Evolutionary conservation across 2,329 filamentous ascomycete genomes (phyloP).

Genomic region (Alternaria sp.): DNA sequence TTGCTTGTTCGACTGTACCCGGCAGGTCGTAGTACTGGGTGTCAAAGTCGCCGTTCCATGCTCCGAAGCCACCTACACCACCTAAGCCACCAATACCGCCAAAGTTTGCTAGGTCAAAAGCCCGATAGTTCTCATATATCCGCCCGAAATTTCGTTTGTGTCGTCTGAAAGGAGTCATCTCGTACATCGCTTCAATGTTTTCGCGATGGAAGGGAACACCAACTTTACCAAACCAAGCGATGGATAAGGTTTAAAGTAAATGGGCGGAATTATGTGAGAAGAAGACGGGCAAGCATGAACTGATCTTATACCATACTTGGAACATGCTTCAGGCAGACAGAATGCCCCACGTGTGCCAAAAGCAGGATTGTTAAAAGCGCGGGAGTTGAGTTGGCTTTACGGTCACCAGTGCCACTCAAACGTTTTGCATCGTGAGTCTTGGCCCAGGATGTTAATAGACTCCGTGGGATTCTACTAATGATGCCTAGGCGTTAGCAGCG

Average conservation of each 20-base stretch:
- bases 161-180: neutral
- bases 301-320: neutral
- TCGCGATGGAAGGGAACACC: too few relatives aligned
- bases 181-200: slow-evolving; percentile 10
- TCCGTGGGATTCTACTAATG: neutral
- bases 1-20: slow-evolving; percentile 26
- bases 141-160: neutral
- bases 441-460: neutral
- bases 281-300: neutral
- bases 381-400: slow-evolving; percentile 11
- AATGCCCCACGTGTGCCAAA: slow-evolving; percentile 3
- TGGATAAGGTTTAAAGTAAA: neutral
- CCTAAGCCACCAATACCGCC: neutral
- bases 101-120: slow-evolving; percentile 4
- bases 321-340: neutral
- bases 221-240: neutral
- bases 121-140: neutral
- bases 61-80: neutral
- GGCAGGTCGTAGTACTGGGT: neutral
- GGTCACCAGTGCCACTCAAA: slow-evolving; percentile 16
- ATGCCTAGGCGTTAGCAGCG: neutral
- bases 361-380: slow-evolving; percentile 4
- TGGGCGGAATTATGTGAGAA: neutral
- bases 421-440: slow-evolving; percentile 9
- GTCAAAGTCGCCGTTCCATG: neutral